These are phyloP conservation scores for Eucalyptus tenuipes DNA, from an alignment of 345 rosid genomes.

Conservation along the genomic window DNA sequence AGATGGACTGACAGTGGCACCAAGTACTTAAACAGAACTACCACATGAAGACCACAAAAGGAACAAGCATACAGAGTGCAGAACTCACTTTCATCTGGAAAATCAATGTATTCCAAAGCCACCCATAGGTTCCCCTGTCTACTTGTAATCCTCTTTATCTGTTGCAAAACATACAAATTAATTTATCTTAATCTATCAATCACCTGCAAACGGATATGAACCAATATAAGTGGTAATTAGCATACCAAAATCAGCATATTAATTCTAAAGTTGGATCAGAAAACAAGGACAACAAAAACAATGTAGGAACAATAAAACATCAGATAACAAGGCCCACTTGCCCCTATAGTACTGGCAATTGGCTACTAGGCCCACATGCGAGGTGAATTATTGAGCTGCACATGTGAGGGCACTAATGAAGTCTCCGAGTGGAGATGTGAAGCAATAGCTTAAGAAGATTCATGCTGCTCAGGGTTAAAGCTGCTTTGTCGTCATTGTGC, in stretches of 20 bases:
- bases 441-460: background rate
- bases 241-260: background rate
- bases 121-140: background rate
- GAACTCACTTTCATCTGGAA: slow-evolving; percentile 48
- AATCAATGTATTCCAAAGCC: slow-evolving; percentile 28
- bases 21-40: background rate
- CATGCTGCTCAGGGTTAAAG: background rate
- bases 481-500: background rate
- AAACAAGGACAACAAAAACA: background rate
- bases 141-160: slow-evolving; percentile 15
- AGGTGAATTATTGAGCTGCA: background rate
- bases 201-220: background rate
- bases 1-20: background rate
- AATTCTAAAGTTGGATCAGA: background rate
- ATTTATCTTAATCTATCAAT: background rate
- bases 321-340: background rate
- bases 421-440: background rate
- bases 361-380: background rate
- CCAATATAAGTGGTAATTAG: background rate
- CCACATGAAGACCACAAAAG: background rate
- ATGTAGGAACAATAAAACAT: background rate
- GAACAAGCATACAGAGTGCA: background rate
- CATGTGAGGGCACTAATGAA: background rate
- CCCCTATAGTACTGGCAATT: background rate
- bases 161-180: background rate